Base-by-base conservation (phyloP, 768 basidiomycete genomes). In the Pisolithus marmoratus region DNA sequence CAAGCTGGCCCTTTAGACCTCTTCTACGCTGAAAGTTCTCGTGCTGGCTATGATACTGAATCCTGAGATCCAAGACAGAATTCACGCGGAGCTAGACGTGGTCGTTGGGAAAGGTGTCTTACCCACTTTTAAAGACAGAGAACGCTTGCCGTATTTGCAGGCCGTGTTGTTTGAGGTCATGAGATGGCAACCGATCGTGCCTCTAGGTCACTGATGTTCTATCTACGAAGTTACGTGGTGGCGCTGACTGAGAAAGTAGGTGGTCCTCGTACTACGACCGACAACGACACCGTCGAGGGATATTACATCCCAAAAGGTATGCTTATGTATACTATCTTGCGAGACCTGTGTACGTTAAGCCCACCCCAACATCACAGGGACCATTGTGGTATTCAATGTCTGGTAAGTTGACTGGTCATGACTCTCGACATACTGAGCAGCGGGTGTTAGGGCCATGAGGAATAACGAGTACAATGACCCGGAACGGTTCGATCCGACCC, bases 31-130 rank as follows among this genome's bases (percentile, higher is more conserved):
- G 44, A 45, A 53, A 0, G 51, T 66, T 12, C 65, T 66, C 50
- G 26, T 67, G 23, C 65, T 67, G 14, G 56, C 61, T 12, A 66
- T 66, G 64, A 56, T 62, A 29, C 49, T 66, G 45, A 61, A 56
- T n/a, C 65, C 64, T 5, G 61, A 59, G 17, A 58, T 38, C 4
- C 63, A 61, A 41, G 52, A 23, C 41, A 60, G 46, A 49, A 63
- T 58, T 22, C 64, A 65, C 23, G 51, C 52, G 27, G 65, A 66
- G 54, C 59, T 66, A 49, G 55, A 63, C 44, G 26, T 26, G 24
- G 49, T 64, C 17, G 49, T 67, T 2, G 64, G 63, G 11, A 42
- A 47, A 23, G 49, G 55, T 7, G 48, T 59, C 29, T 34, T 66
- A 8, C 65, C 64, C 1, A 48, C 20, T 40, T 65, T 66, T 46